Evolutionary conservation across 2,329 filamentous ascomycete species (phyloP).

Genomic region (Aspergillus sp.): DNA sequence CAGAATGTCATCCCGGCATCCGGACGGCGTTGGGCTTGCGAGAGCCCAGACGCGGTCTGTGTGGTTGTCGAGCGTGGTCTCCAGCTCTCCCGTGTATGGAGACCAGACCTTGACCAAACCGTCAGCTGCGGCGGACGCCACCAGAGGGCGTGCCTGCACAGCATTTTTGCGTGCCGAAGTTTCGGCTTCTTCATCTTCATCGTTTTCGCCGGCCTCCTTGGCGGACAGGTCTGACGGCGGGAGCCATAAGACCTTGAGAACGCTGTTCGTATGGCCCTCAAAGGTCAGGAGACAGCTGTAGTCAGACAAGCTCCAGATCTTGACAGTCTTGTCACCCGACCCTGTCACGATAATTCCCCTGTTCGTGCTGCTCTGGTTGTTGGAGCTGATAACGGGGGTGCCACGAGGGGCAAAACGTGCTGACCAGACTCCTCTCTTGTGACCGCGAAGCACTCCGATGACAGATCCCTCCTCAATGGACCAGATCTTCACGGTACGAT

Average conservation of each 20-base stretch:
- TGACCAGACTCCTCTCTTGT: constrained; percentile 94
- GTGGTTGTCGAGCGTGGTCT: constrained; percentile 93
- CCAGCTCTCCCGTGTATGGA: constrained; percentile 76
- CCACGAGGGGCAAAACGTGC: constrained; percentile 83
- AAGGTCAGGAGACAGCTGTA: constrained; percentile 92
- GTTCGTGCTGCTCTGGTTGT: constrained; percentile 66
- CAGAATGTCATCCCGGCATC: constrained; percentile 30
- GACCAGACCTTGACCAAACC: constrained; percentile 98
- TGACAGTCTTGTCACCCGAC: constrained; percentile 93
- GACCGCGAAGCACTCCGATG: constrained; percentile 85
- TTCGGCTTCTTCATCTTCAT: constrained; percentile 33
- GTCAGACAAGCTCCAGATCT: constrained; percentile 89
- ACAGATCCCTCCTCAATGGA: constrained; percentile 86
- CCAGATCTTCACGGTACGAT: constrained; percentile 97
- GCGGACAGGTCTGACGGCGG: constrained; percentile 46
- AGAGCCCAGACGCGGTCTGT: constrained; percentile 94
- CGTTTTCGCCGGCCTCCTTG: constrained; percentile 34
- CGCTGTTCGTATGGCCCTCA: constrained; percentile 93
- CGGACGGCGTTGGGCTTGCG: constrained; percentile 58
- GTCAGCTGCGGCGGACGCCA: constrained; percentile 88
- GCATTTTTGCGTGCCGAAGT: constrained; percentile 28
- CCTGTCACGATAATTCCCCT: constrained; percentile 86
- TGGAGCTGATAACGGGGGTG: constrained; percentile 72
- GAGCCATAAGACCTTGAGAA: constrained; percentile 91
- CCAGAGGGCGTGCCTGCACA: constrained; percentile 35